Base-by-base conservation (phyloP, 2,329 filamentous ascomycete species). In the Diaporthe vaccinii region DNA sequence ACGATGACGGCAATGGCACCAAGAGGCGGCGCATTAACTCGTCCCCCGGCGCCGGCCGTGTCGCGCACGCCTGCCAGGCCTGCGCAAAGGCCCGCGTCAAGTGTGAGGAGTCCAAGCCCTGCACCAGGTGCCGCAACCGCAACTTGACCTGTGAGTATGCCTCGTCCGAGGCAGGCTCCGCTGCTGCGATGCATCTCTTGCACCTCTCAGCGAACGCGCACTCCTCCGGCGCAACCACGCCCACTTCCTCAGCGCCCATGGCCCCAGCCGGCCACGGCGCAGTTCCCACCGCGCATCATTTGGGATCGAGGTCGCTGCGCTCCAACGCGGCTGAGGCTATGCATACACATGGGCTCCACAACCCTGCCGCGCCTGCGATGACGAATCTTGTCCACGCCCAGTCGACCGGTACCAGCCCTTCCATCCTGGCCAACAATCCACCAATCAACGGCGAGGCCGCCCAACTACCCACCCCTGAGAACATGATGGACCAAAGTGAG, bases 91-190 rank as follows among this genome's bases (percentile, higher is more conserved):
- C 89, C 15, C 84, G 89, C 28, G 87, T 90, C 59, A 90, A 90
- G 78, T 90, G 89, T 76, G 88, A 89, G 76, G 89, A 90, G 74
- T 79, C 83, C 31, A 90, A 90, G 80, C 89, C 89, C 44, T 90
- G 89, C 78, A 85, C 85, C 25, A 85, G 88, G 41, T 90, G 89
- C 77, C 82, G 85, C 69, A 86, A 83, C 72, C 85, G 88, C 39
- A 86, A 86, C 58, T 77, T 90, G 71, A 80, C 78, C 20, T 90
- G 89, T 80, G 85, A 86, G 72, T 84, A 82, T 75, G 80, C 81
- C 5, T 80, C 82, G 8, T 80, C 82, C 20, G 84, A 86, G 73
- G 79, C 83, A 20, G 83, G 83, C 15, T 84, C 85, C 22, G 82
- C 84, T 9, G 83, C 86, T 10, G 83, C 85, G 20, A 83, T 86